phyloP scores from a whole-genome alignment of 352 stramenopile genomes.

The Thraustochytrium sp. region DNA sequence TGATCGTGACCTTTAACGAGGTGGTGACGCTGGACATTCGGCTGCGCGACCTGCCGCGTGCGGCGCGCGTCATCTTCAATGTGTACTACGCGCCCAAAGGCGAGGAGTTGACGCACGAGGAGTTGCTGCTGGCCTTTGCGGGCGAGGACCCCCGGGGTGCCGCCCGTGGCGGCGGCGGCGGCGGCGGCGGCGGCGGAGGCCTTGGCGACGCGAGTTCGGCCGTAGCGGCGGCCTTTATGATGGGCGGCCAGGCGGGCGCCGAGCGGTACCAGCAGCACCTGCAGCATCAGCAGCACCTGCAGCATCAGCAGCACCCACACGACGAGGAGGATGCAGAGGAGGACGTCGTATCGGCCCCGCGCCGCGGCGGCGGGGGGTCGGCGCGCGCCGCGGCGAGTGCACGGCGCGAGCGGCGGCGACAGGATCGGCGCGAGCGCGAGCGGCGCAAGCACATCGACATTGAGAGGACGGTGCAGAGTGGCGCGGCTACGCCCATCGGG shows the following conservation, averaged over 20 bases:
- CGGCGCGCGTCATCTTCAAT: constrained; percentile 63
- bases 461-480: not conserved
- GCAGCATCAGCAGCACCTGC: not conserved
- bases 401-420: not conserved
- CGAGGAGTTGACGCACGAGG: not conserved
- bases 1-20: constrained; percentile 10
- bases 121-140: not conserved
- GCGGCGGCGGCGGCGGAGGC: no score
- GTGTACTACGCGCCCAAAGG: constrained; percentile 47
- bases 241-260: no score
- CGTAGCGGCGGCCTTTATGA: no score
- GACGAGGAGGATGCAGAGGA: not conserved
- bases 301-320: not conserved
- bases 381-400: not conserved
- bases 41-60: constrained; percentile 65
- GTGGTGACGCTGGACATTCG: constrained; percentile 48
- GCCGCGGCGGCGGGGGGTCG: no score
- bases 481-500: constrained; percentile 39
- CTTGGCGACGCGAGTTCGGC: no score
- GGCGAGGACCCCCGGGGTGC: no score
- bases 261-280: not conserved
- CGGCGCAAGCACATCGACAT: not conserved
- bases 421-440: not conserved
- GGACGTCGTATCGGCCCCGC: no score
- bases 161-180: no score